Base-by-base conservation (phyloP, 495 filamentous ascomycete species). In the Umbilicaria muhlenbergii region DNA sequence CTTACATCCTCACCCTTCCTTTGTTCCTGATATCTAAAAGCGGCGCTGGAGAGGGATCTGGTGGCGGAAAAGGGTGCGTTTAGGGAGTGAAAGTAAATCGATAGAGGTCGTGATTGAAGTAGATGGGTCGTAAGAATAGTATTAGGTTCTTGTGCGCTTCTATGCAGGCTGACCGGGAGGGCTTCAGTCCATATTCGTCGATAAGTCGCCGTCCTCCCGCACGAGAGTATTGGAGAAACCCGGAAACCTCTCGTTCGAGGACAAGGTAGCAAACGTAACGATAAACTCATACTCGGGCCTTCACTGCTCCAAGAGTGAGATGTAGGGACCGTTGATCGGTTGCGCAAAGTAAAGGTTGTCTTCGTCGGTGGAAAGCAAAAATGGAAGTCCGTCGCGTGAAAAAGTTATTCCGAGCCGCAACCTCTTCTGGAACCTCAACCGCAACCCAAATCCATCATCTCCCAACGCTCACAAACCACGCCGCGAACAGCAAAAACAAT, bases 181-280 rank as follows among this genome's bases (percentile, higher is more conserved):
- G 28, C 17, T 19, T 32, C 24, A n/a, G 33, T 5, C 32, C 41
- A 8, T 68, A 80, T 69, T 56, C 77, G 69, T 61, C 73, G 68
- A 45, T 76, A 78, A 19, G 72, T 65, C 32, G 70, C 69, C 36
- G 71, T 65, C 48, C 67, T 67, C 49, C 70, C 66, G 56, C 64
- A 62, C 44, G 63, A 62, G 53, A 62, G 58, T 35, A 46, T 15
- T 21, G 43, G 32, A 14, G 43, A 8, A 15, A 47, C 46, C 36
- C 36, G 34, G 24, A 51, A 45, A 34, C 39, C 33, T 3, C 36
- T 41, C 16, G 14, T 15, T 39, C 42, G 42, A 33, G 36, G 12
- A 31, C 37, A 19, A 19, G 47, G 33, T 21, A 47, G 24, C 16
- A 45, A 12, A 16, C 41, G 36, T 11, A 38, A 34, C n/a, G 42